Base-by-base conservation (phyloP, 163 green algal species). In the Coccomyxa subellipsoidea region DNA sequence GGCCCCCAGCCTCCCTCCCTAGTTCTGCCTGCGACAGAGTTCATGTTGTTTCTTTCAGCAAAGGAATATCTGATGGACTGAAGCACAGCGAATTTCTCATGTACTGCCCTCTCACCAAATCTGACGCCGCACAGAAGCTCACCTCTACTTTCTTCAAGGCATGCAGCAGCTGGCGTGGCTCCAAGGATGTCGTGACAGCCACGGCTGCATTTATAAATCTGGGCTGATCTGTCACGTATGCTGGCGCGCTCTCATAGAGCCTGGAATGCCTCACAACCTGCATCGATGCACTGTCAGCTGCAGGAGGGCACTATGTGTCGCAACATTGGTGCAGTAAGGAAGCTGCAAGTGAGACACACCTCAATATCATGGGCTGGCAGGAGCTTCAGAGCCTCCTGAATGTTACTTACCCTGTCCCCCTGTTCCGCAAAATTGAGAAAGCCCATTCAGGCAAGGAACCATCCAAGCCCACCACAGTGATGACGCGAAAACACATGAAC, bases 141-240 rank as follows among this genome's bases (percentile, higher is more conserved):
- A 91, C 87, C 87, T 98, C 94, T 21, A 98, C 87, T 25, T 86
- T 32, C 85, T 98, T 98, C 7, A 97, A 69, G 0, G 85, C 54
- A 12, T 86, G 47, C 35, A 98, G 90, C 69, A 98, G 88, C 21
- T 93, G 69, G 0, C 88, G 53, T 0, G 94, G 91, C 23, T 79
- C 25, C 54, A 95, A 85, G 35, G 39, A 9, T 7, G 93, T 97
- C 27, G 79, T 39, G 0, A 90, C 90, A 39, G 94, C 85, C 8
- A 96, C 80, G 0, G 95, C 95, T 5, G 92, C 92, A 78, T 99
- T 99, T 0, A 98, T 80, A 86, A 98, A 99, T 15, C 83, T 35
- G 0, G 92, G 90, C 88, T 99, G 96, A 70, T 98, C 91, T 4
- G 86, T 93, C 12, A 98, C 91, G 81, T 97, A 93, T 69, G 88